Base-by-base conservation (phyloP, 164 flowering plant genomes). In the Kalanchoe fedtschenkoi region DNA sequence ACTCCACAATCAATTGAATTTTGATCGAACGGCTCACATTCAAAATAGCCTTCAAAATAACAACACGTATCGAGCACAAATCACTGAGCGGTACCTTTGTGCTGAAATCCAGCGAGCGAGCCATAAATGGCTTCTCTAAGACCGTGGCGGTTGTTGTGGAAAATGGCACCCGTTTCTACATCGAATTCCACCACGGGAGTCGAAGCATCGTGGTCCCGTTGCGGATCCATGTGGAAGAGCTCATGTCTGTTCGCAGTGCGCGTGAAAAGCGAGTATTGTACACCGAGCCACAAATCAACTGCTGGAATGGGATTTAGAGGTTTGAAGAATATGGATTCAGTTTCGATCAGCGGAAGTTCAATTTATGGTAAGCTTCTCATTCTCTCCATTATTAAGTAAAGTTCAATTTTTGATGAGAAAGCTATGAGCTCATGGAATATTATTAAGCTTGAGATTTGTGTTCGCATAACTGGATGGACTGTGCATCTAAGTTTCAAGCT, bases 301-400 rank as follows among this genome's bases (percentile, higher is more conserved):
- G 30, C 56, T 51, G 56, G 56, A 11, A 51, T 11, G 16, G 56
- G 26, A 51, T 30, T 13, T 15, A 26, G 13, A 26, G 17, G 56
- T 51, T 51, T 51, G 56, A 51, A 37, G 11, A 37, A 6, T 3
- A 5, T 26, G 24, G 28, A 26, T 26, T 51, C 39, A 15, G 32
- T 10, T 51, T 51, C 32, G 32, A 17, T 26, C 14, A n/a, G 56
- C 26, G 32, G 26, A 26, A 10, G 56, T 11, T 17, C 87, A 43
- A 64, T 87, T 9, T 90, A 80, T 62, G 97, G 95, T 89, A 68
- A 33, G 42, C 33, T 55, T 60, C 62, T 22, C 21, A 19, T 56
- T 56, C 16, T 30, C 37, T 1, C 21, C 37, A 11, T 16, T n/a
- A 22, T 28, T 5, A 1, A 33, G 16, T 22, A 19, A 9, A 21